Evolutionary conservation across 257 asterid species (phyloP).

Genomic region (Mitragyna speciosa): DNA sequence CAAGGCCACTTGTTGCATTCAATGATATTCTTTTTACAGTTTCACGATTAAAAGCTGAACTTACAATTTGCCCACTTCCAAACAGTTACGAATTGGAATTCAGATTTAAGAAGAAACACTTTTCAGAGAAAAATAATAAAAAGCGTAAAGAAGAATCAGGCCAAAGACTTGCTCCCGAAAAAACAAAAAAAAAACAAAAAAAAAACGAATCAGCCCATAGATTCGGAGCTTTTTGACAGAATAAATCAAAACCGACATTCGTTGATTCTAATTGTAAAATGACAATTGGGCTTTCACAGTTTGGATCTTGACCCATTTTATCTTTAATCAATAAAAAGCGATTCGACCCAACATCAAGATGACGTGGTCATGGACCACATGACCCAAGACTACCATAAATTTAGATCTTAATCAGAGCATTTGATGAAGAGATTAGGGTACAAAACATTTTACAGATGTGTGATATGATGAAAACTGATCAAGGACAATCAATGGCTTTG

Average conservation of each 20-base stretch:
- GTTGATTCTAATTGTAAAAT: not conserved
- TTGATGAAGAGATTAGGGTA: not conserved
- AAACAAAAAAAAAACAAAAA: too few species aligned
- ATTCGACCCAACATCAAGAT: not conserved
- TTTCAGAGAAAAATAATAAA: not conserved
- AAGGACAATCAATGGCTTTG: not conserved
- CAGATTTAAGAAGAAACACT: not conserved
- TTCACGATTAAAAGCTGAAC: not conserved
- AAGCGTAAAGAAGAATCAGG: too few species aligned
- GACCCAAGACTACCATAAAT: not conserved
- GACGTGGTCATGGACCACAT: not conserved
- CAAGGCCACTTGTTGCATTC: conserved; percentile 9
- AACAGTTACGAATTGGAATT: not conserved
- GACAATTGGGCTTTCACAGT: not conserved
- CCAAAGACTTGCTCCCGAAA: too few species aligned
- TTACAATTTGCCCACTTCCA: not conserved
- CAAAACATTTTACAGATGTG: not conserved
- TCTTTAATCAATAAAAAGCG: not conserved
- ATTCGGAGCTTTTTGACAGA: not conserved
- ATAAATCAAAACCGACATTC: not conserved
- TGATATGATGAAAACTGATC: too few species aligned
- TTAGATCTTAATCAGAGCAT: not conserved
- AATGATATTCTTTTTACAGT: not conserved
- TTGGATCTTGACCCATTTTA: not conserved
- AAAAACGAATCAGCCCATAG: not conserved